Conservation (phyloP, 2,329 filamentous ascomycete genomes). For the Penicillium sp. region DNA sequence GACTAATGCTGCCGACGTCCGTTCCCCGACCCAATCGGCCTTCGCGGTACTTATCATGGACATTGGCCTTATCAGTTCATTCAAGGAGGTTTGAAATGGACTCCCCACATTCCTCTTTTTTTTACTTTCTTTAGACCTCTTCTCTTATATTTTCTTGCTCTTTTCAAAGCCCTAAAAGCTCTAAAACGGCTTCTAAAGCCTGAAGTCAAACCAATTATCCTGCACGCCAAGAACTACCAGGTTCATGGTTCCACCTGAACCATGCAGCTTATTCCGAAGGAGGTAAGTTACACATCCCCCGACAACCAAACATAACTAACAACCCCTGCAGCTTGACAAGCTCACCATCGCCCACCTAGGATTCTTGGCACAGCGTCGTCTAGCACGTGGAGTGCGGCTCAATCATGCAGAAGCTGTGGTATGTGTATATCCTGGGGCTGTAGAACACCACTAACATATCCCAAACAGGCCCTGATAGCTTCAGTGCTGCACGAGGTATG, state of each 20-base stretch:
- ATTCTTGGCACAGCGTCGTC: slow-evolving; percentile 77
- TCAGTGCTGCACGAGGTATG: slow-evolving; percentile 81
- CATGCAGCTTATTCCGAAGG: slow-evolving; percentile 50
- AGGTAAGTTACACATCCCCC: slow-evolving; percentile 33
- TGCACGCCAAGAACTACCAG: slow-evolving; percentile 18
- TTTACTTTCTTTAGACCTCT: not conserved
- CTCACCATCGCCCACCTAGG: slow-evolving; percentile 88
- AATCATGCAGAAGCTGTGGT: slow-evolving; percentile 89
- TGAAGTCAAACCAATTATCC: not conserved
- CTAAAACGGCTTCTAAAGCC: not conserved
- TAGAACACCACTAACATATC: slow-evolving; percentile 1
- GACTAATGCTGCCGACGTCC: slow-evolving; percentile 22
- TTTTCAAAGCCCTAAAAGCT: not conserved
- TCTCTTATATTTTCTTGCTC: not conserved
- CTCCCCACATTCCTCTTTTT: slow-evolving; percentile 19
- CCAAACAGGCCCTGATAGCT: slow-evolving; percentile 58
- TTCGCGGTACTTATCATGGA: slow-evolving; percentile 20
- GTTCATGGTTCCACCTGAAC: slow-evolving; percentile 22
- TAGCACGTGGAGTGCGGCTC: slow-evolving; percentile 81
- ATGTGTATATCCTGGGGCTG: slow-evolving; percentile 18
- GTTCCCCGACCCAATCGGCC: slow-evolving; percentile 21
- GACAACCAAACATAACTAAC: slow-evolving; percentile 5
- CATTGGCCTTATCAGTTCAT: slow-evolving; percentile 10
- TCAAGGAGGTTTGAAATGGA: slow-evolving; percentile 10
- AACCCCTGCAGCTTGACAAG: slow-evolving; percentile 75